Evolutionary conservation across 352 stramenopile genomes (phyloP), one percentile per base, ranked within the genome.

Genomic region (Globisporangium cystogenes): DNA sequence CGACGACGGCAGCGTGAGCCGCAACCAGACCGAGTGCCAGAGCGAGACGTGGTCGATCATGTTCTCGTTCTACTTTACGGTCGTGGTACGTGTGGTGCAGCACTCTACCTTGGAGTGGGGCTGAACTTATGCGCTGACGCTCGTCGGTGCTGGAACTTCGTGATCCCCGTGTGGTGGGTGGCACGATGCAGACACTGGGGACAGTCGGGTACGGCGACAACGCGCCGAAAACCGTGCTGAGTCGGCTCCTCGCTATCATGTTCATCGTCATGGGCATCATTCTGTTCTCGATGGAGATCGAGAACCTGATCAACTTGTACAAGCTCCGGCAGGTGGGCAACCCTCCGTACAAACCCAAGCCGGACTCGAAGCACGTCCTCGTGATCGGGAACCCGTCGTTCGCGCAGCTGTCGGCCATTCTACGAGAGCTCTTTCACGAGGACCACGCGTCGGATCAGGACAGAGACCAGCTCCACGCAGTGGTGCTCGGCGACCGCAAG

Each of bases 161-260:
- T 2, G 11, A 18, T 44, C 8, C 6, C n/a, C n/a, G n/a, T 41
- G 0, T 8, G 26, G 12, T 50, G 23, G n/a, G n/a, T 35, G 24
- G 24, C 14, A 20, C 20, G 16, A 24, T 53, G 12, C n/a, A 88
- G 75, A 96, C 86, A 24, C 75, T 96, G 33, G 85, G 81, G 27
- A 96, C 86, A 0, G 86, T 96, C 36, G 86, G 86, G 0, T 96
- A 95, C 48, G 86, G 86, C 18, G 86, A 96, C 65, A 92, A 93
- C 41, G 48, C 80, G 1, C 84, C 86, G 24, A 78, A 90, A 58
- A 92, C 82, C 11, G 85, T 93, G 18, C 70, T 87, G n/a, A 90
- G 81, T 24, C 72, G 86, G 2, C 64, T 93, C 35, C 71, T 95
- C 29, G 81, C 76, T 12, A 93, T 96, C 64, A 84, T 91, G 66